Conservation (phyloP, 1,139 yeast genomes). For the Saccharomyces hybrid region DNA sequence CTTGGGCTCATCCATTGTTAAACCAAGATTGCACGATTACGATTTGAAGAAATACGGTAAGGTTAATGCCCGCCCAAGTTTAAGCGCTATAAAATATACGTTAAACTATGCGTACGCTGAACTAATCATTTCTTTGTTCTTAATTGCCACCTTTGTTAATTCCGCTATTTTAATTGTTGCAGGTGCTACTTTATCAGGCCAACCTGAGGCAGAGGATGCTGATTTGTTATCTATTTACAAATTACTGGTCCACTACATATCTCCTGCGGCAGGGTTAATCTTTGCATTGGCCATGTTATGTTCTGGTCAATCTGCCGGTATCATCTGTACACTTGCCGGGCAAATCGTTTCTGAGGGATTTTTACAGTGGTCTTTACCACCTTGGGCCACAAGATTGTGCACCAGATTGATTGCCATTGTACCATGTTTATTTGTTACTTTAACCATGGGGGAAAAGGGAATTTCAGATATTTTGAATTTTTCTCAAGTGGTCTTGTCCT, state of each 20-base stretch:
- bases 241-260: conserved; percentile 61
- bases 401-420: conserved; percentile 81
- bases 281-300: conserved; percentile 88
- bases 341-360: conserved; percentile 97
- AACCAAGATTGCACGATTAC: conserved; percentile 76
- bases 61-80: conserved; percentile 44
- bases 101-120: conserved; percentile 71
- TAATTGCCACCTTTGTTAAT: conserved; percentile 80
- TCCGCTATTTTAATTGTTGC: conserved; percentile 80
- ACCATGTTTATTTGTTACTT: conserved; percentile 79
- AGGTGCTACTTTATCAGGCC: conserved; percentile 67
- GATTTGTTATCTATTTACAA: conserved; percentile 82
- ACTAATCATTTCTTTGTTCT: conserved; percentile 61
- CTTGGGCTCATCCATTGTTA: conserved; percentile 88
- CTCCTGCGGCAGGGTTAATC: conserved; percentile 87
- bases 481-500: conserved; percentile 80
- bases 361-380: conserved; percentile 74
- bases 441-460: conserved; percentile 78
- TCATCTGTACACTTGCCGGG: conserved; percentile 95
- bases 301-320: conserved; percentile 97
- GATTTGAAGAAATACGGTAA: conserved; percentile 50
- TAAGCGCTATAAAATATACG: conserved; percentile 63
- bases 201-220: conserved; percentile 70
- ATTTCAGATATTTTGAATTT: conserved; percentile 72
- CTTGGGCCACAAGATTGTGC: conserved; percentile 75